These are phyloP conservation scores for Citrullus colocynthis DNA, from an alignment of 306 rosid species.

Conservation along the genomic window DNA sequence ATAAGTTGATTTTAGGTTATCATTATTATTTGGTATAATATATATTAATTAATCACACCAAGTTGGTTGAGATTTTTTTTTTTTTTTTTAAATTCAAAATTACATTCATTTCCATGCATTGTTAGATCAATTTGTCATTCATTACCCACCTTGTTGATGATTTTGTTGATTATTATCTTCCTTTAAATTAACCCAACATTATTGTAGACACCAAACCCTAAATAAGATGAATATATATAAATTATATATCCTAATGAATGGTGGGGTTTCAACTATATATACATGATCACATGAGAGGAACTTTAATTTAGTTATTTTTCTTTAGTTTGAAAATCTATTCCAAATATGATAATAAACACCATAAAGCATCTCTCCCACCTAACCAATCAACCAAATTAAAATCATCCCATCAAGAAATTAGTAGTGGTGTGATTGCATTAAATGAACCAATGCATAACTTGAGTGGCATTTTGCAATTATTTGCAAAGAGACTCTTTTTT, in stretches of 20 bases:
- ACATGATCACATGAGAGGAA: background rate
- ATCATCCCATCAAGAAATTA: background rate
- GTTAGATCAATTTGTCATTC: background rate
- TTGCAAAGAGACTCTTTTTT: too few relatives aligned
- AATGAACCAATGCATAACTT: background rate
- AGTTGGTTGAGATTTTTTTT: background rate
- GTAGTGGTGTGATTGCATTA: background rate
- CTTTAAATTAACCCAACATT: background rate
- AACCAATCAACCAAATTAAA: background rate
- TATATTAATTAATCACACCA: background rate
- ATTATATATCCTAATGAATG: background rate
- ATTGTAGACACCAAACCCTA: background rate
- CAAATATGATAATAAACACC: background rate
- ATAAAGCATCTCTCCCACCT: background rate
- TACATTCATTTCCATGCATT: background rate
- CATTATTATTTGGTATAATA: too few relatives aligned
- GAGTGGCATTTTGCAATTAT: too few relatives aligned
- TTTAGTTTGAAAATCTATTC: background rate
- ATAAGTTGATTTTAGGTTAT: background rate
- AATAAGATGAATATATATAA: background rate
- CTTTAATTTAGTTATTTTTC: background rate
- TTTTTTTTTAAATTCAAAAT: background rate
- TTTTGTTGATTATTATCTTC: background rate
- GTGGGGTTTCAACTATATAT: background rate
- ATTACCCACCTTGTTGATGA: conserved; percentile 1